A percentile compares a stretch with the other conserved stretches of the same genome.
These are phyloP conservation scores for Pythium plurisporium DNA, from an alignment of 352 stramenopile species.

Conservation along the genomic window DNA sequence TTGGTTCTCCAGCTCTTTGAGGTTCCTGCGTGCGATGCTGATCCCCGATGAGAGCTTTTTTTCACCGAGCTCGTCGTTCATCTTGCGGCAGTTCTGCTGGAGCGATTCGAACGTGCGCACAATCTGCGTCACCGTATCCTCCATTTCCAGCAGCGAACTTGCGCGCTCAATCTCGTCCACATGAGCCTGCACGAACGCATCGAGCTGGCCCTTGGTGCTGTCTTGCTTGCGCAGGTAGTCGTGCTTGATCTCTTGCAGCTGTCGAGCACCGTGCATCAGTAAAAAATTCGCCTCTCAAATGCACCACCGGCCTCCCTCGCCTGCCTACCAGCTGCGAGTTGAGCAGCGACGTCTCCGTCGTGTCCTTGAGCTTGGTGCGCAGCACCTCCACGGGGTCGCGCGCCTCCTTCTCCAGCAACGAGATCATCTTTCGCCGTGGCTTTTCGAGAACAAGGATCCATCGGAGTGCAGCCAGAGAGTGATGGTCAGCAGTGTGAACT, in stretches of 20 bases:
- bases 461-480: neutral
- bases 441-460: neutral
- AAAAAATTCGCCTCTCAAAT: too few relatives aligned
- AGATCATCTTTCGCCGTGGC: constrained; percentile 46
- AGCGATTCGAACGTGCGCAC: constrained; percentile 54
- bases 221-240: constrained; percentile 74
- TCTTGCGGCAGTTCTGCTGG: constrained; percentile 56
- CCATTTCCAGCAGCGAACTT: constrained; percentile 60
- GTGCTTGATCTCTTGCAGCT: constrained; percentile 84
- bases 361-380: constrained; percentile 79
- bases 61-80: constrained; percentile 82
- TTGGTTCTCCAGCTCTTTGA: constrained; percentile 75
- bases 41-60: constrained; percentile 77
- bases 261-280: too few relatives aligned
- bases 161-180: constrained; percentile 85
- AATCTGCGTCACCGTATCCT: constrained; percentile 61
- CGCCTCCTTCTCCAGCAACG: constrained; percentile 78
- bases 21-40: constrained; percentile 74
- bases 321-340: constrained; percentile 67
- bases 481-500: constrained; percentile 7
- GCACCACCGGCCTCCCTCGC: too few relatives aligned
- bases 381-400: constrained; percentile 79
- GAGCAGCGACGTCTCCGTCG: constrained; percentile 71
- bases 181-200: constrained; percentile 66
- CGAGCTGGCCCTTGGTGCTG: constrained; percentile 66